A percentile compares a stretch with the other conserved stretches of the same genome.
Evolutionary conservation across 1,139 yeast genomes (phyloP).

Genomic region (Kurtzmaniella quercitrusa): DNA sequence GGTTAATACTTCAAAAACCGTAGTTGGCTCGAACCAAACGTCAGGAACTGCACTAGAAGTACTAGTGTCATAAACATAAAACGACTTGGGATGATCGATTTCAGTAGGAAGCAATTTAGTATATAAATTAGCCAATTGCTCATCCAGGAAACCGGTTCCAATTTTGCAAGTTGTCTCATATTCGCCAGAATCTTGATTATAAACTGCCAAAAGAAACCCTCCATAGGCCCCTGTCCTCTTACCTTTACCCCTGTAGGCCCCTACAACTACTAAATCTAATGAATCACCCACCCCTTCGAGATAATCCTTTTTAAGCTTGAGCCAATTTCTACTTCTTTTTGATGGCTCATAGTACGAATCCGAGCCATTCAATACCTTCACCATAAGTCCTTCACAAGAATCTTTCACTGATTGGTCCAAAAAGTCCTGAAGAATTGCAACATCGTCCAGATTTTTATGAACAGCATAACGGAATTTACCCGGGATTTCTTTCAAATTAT

Average conservation of each 20-base stretch:
- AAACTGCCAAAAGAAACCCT: constrained; percentile 86
- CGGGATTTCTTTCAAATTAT: constrained; percentile 54
- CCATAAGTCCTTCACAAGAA: constrained; percentile 96
- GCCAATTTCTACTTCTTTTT: constrained; percentile 92
- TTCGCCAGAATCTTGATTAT: constrained; percentile 85
- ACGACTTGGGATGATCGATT: constrained; percentile 61
- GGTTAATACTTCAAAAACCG: constrained; percentile 84
- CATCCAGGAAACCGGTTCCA: constrained; percentile 96
- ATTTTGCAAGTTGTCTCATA: constrained; percentile 94
- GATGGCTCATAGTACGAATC: constrained; percentile 92
- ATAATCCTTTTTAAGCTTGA: constrained; percentile 90
- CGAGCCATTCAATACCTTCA: constrained; percentile 75
- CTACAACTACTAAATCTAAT: constrained; percentile 86
- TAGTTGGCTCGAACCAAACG: constrained; percentile 93
- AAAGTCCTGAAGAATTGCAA: constrained; percentile 79
- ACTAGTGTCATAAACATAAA: constrained; percentile 61
- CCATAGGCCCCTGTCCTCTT: constrained; percentile 95
- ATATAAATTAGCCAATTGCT: constrained; percentile 58
- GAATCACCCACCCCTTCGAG: constrained; percentile 95
- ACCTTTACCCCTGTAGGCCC: constrained; percentile 92
- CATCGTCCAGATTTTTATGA: constrained; percentile 62
- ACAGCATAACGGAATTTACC: constrained; percentile 87
- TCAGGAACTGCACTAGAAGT: constrained; percentile 73
- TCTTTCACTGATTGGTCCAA: constrained; percentile 87
- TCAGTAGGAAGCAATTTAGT: constrained; percentile 67